Evolutionary conservation across 768 basidiomycete genomes (phyloP), one percentile per base, ranked within the genome.

Genomic region (Russula dissimulans): DNA sequence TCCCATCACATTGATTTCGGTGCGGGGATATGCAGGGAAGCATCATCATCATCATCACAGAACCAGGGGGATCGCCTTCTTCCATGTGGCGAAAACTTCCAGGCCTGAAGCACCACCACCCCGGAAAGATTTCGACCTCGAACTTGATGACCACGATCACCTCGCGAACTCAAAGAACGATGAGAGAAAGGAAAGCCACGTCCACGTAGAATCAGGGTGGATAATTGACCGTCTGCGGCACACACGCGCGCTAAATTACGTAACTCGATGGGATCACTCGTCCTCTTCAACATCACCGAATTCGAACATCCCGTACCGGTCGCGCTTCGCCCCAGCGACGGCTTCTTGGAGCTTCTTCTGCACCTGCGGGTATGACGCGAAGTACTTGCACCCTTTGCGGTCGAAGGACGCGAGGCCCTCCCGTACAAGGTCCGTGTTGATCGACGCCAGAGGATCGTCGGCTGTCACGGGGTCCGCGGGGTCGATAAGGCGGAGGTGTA

Each of bases 401-500:
- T 97, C 93, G 64, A 93, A 76, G 2, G 81, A 75, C 0, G 89
- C 94, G 32, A 92, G 75, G 29, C 97, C 97, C 66, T 98, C 95
- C 42, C 87, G 81, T 11, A 97, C 77, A 4, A 99, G 78, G 70
- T 93, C 90, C 10, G 85, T 89, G 69, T 99, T 99, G 72, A 98
- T 81, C 69, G 85, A 90, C 9, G 86, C 81, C 11, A 83, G 71
- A 1, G 88, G 86, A 66, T 94, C 86, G 22, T 81, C 74, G 5
- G 82, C 78, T 5, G 83, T 79, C 8, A 78, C 73, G 3, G 89
- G 84, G 72, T 93, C 87, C 29, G 78, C 71, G 1, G 95, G 90
- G 70, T 98, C 95, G 62, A 97, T 95, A 39, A 99, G 82, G 50
- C 95, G 89, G 56, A 99, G 82, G 72, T 97, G 93, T 32, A 95